A percentile compares a stretch with the other conserved stretches of the same genome.
Evolutionary conservation across 2,329 filamentous ascomycete genomes (phyloP).

Genomic region (Colletotrichum horii): DNA sequence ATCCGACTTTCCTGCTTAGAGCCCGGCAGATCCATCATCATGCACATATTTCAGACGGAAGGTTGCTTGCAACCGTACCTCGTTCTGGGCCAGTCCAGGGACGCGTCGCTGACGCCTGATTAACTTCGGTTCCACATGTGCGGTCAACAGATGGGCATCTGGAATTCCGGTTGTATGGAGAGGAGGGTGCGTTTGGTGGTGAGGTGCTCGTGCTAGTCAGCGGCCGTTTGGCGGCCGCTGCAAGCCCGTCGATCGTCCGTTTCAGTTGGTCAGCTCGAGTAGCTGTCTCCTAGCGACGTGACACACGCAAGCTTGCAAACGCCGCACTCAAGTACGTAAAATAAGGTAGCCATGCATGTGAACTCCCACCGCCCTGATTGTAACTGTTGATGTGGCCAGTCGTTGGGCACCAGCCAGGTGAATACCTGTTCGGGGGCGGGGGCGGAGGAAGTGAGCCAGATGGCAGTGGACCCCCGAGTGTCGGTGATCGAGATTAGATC

Average conservation of each 20-base stretch:
- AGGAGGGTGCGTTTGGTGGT: neutral
- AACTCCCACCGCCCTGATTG: neutral
- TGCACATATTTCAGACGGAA: neutral
- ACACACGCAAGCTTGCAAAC: neutral
- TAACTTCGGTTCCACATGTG: neutral
- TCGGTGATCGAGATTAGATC: conserved; percentile 12
- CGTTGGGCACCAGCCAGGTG: neutral
- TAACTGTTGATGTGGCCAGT: neutral
- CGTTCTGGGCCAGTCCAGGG: neutral
- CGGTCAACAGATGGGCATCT: neutral
- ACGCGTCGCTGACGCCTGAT: neutral
- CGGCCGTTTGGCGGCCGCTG: neutral
- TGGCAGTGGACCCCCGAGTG: neutral
- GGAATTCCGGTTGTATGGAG: neutral
- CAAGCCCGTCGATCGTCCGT: neutral
- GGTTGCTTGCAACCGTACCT: neutral
- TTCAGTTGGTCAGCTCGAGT: neutral
- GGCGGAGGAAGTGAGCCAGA: neutral
- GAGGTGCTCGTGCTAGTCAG: neutral
- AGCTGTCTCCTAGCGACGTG: neutral
- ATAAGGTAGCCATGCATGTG: neutral
- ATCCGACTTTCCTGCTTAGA: neutral
- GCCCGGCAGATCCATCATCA: neutral
- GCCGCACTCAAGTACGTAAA: neutral
- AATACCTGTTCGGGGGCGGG: neutral